Evolutionary conservation across 208 protist genomes (phyloP), one percentile per base, ranked within the genome.

Genomic region (Trypanosoma grayi): DNA sequence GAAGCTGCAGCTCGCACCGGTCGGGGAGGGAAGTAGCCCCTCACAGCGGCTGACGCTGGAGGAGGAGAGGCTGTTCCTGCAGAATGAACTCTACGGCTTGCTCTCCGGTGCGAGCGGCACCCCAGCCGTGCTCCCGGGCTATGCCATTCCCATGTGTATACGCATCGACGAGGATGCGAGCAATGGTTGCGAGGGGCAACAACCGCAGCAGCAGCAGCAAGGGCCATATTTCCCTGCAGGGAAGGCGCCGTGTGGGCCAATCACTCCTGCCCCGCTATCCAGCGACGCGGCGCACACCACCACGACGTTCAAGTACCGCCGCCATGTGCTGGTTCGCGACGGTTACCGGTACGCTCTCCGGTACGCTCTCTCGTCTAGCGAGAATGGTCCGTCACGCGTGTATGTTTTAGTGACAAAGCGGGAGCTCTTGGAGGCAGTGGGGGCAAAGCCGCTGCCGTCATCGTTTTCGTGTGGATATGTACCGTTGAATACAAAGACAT

Each of bases 271-370:
- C 40, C 51, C 27, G n/a, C 14, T 4, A 5, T 47, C n/a, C 5
- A 28, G 0, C 3, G 52, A 81, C 30, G 44, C 60, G 6, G 39
- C 41, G 2, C 43, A 57, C 27, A 66, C 57, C 56, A 79, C 79
- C 30, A 66, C 75, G 0, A 85, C 75, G 16, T 85, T 85, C 62
- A 85, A 85, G 59, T 81, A 85, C 64, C 66, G 70, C 36, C 72
- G 73, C 34, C 43, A 59, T 30, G 13, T 72, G 1, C 75, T 85
- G 4, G 55, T 66, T 14, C 54, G 64, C 24, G 63, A 81, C 33
- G 73, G 75, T 43, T 85, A 81, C 60, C 52, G 58, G 40, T 74
- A 67, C 24, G 69, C 65, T 16, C 41, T 81, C 60, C 52, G 58
- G 40, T 74, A 67, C 24, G 69, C 65, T 16, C 41, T 63, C 6